Evolutionary conservation across 2,329 filamentous ascomycete species (phyloP).

Genomic region (Aspergillus texensis): DNA sequence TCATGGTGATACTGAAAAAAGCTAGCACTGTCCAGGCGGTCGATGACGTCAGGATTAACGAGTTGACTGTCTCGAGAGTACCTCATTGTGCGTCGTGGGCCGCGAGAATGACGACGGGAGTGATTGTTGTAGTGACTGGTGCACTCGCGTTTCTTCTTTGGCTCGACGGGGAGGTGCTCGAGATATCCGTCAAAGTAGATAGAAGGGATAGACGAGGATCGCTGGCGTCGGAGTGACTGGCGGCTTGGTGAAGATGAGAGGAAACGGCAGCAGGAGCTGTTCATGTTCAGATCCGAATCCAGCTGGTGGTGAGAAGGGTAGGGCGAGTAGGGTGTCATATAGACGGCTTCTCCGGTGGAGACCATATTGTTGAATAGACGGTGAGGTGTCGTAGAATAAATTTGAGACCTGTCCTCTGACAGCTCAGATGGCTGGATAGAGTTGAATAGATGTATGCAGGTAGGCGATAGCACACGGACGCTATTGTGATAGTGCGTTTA

Average conservation of each 20-base stretch:
- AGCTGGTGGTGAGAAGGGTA: constrained; percentile 23
- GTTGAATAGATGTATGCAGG: constrained; percentile 21
- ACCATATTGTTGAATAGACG: constrained; percentile 13
- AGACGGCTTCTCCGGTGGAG: constrained; percentile 24
- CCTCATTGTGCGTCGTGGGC: constrained; percentile 15
- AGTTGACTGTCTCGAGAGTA: constrained; percentile 28
- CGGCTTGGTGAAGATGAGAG: constrained; percentile 28
- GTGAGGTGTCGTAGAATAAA: constrained; percentile 7
- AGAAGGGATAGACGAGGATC: constrained; percentile 28
- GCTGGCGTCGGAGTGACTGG: constrained; percentile 19
- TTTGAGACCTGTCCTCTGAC: neutral
- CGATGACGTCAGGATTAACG: constrained; percentile 75
- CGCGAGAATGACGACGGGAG: constrained; percentile 19
- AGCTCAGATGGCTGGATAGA: neutral
- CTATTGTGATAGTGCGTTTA: constrained; percentile 23
- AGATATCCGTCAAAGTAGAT: constrained; percentile 28
- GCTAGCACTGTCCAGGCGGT: constrained; percentile 70
- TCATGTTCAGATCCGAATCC: constrained; percentile 25
- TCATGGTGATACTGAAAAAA: constrained; percentile 79
- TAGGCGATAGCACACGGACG: constrained; percentile 17
- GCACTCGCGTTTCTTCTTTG: constrained; percentile 20
- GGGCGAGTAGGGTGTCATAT: constrained; percentile 24
- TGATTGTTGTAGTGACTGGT: constrained; percentile 9
- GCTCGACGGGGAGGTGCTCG: constrained; percentile 31
- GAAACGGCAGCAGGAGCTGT: constrained; percentile 32